Percentiles rank a stretch among this genome's conserved stretches.
phyloP scores from a whole-genome alignment of 1,284 basidiomycete genomes.

The Exsudoporus floridanus region DNA sequence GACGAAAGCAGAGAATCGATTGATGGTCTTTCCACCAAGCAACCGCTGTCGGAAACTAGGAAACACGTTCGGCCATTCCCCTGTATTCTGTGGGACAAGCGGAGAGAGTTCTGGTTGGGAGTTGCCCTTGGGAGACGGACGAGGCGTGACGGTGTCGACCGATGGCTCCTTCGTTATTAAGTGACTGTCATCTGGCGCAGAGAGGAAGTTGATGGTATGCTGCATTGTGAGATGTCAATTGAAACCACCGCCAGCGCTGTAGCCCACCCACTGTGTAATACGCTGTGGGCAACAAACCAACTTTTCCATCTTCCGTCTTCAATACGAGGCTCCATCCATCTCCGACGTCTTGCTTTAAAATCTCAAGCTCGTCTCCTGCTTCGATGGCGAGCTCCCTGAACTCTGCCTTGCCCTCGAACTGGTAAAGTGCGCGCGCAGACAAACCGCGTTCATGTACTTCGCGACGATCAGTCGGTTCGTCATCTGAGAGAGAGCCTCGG shows the following conservation, averaged over 20 bases:
- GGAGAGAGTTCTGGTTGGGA: constrained; percentile 38
- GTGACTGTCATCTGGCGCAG: constrained; percentile 44
- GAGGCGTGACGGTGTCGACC: constrained; percentile 51
- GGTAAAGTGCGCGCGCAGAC: constrained; percentile 64
- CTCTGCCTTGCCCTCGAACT: constrained; percentile 70
- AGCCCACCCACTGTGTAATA: constrained; percentile 64
- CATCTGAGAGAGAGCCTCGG: constrained; percentile 40
- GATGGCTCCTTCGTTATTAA: constrained; percentile 38
- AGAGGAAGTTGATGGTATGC: constrained; percentile 63
- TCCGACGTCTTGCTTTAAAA: constrained; percentile 64
- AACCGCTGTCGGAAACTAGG: constrained; percentile 70
- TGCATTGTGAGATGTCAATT: constrained; percentile 28
- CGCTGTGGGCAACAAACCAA: constrained; percentile 66
- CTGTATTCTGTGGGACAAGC: constrained; percentile 69
- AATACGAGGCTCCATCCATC: constrained; percentile 73
- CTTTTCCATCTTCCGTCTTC: constrained; percentile 49
- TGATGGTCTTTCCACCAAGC: constrained; percentile 73
- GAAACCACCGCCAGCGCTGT: background rate
- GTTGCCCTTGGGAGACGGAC: constrained; percentile 42
- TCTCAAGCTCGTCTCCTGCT: constrained; percentile 63
- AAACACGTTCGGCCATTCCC: constrained; percentile 61
- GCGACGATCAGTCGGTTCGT: constrained; percentile 38
- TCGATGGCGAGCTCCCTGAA: constrained; percentile 65
- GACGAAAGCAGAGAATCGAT: constrained; percentile 82
- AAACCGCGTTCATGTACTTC: constrained; percentile 43